phyloP scores from a whole-genome alignment of 1,284 basidiomycete genomes.

The Cronartium quercuum region DNA sequence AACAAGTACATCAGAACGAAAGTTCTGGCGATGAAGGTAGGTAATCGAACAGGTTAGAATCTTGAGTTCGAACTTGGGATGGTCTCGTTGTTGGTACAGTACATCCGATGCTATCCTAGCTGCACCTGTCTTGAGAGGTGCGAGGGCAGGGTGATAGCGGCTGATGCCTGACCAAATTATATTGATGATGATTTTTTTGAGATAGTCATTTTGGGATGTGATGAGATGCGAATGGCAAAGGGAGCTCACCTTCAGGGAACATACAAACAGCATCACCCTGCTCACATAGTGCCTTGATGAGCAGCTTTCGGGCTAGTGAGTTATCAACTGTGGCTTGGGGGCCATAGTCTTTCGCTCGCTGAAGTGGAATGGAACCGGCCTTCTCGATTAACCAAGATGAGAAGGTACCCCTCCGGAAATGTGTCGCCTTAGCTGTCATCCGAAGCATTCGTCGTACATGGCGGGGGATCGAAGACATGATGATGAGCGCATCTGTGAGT shows the following conservation, averaged over 20 bases:
- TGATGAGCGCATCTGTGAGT: slow-evolving; percentile 68
- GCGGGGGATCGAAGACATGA: slow-evolving; percentile 45
- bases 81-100: slow-evolving; percentile 56
- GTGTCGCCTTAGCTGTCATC: slow-evolving; percentile 72
- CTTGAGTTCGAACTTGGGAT: slow-evolving; percentile 64
- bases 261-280: slow-evolving; percentile 62
- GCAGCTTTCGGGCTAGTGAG: slow-evolving; percentile 59
- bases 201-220: slow-evolving; percentile 57
- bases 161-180: slow-evolving; percentile 55
- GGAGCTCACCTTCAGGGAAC: slow-evolving; percentile 36
- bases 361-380: slow-evolving; percentile 72
- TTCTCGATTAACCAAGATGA: slow-evolving; percentile 81
- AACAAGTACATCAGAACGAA: slow-evolving; percentile 74
- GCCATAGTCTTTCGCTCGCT: slow-evolving; percentile 63
- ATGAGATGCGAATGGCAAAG: neutral
- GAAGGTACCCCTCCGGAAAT: slow-evolving; percentile 68
- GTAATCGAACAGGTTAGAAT: slow-evolving; percentile 72
- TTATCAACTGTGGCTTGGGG: slow-evolving; percentile 59
- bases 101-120: slow-evolving; percentile 71
- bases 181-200: slow-evolving; percentile 57
- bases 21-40: slow-evolving; percentile 61
- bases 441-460: slow-evolving; percentile 67
- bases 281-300: slow-evolving; percentile 65
- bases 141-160: slow-evolving; percentile 70
- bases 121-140: slow-evolving; percentile 75